Conservation (phyloP, 2,329 filamentous ascomycete genomes). For the Coniochaeta prunicola region DNA sequence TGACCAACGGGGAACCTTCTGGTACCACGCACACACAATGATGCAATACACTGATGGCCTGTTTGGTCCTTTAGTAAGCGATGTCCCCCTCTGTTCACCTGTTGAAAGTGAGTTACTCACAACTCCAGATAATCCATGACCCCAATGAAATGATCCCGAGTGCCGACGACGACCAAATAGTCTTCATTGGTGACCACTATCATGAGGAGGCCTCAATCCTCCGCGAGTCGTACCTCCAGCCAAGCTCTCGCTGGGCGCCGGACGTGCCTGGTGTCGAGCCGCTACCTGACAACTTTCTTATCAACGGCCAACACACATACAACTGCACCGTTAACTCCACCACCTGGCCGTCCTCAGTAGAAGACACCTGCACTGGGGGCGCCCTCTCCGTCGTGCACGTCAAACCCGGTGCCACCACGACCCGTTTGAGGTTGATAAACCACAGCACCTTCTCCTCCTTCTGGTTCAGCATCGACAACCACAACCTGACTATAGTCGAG, state of each 20-base stretch:
- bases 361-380: conserved; percentile 21
- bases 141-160: conserved; percentile 20
- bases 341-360: conserved; percentile 6
- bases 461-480: conserved; percentile 31
- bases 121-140: conserved; percentile 26
- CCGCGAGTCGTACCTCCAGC: conserved; percentile 21
- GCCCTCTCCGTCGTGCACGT: conserved; percentile 23
- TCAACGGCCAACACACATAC: conserved; percentile 30
- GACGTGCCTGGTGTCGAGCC: conserved; percentile 27
- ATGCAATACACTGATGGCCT: conserved; percentile 59
- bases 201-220: conserved; percentile 23
- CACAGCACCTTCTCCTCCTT: conserved; percentile 28
- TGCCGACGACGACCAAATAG: conserved; percentile 25
- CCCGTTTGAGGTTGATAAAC: conserved; percentile 31
- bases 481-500: conserved; percentile 28
- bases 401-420: conserved; percentile 13
- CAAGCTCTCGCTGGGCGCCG: conserved; percentile 26
- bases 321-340: conserved; percentile 23
- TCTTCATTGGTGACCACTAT: conserved; percentile 31
- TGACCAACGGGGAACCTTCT: conserved; percentile 29
- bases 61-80: conserved; percentile 49
- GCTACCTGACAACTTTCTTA: conserved; percentile 29
- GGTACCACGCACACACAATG: conserved; percentile 56
- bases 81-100: neutral
- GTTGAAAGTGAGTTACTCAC: neutral